Base-by-base conservation (phyloP, 768 basidiomycete genomes). In the Tremella yokohamensis region DNA sequence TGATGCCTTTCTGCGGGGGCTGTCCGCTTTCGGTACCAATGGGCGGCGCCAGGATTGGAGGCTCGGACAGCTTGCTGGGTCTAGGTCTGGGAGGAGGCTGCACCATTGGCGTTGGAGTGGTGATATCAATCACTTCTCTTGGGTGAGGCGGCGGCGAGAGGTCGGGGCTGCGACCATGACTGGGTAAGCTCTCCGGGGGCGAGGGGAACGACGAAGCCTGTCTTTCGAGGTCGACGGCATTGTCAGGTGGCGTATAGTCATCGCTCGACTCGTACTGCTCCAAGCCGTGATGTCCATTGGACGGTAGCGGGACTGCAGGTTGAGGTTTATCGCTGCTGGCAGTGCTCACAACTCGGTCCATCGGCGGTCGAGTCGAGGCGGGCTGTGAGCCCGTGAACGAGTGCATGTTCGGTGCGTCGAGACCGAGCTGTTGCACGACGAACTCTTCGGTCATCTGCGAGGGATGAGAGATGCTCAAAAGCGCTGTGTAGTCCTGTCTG, bases 401-500 rank as follows among this genome's bases (percentile, higher is more conserved):
- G 15, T 45, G 42, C 42, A 45, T 45, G 42, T 45, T 51, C 8
- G 56, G n/a, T 40, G 20, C 18, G 52, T 68, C 19, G 16, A 68
- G 52, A 13, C 56, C 61, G 12, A 73, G 65, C 40, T 66, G 58
- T 7, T 68, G 60, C 8, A 38, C 51, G 19, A 70, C 57, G 24
- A 70, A 52, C 7, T 64, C 61, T 40, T 68, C 66, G 26, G 66
- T 66, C 25, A 73, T 56, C 29, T 73, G 54, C 3, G 62, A 60
- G 3, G 64, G 52, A 20, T 66, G 53, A 2, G 72, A 63, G 51
- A 73, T 67, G 39, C 63, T 73, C 40, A 73, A 50, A 4, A 70
- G 49, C 15, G 72, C 66, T 11, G 66, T 58, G 52, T 73, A 67
- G 54, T 73, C 72, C 72, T 73, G 58, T 11, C 9, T 38, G 48